A percentile compares a stretch with the other conserved stretches of the same genome.
phyloP scores from a whole-genome alignment of 768 basidiomycete genomes.

The Serendipita sp. region DNA sequence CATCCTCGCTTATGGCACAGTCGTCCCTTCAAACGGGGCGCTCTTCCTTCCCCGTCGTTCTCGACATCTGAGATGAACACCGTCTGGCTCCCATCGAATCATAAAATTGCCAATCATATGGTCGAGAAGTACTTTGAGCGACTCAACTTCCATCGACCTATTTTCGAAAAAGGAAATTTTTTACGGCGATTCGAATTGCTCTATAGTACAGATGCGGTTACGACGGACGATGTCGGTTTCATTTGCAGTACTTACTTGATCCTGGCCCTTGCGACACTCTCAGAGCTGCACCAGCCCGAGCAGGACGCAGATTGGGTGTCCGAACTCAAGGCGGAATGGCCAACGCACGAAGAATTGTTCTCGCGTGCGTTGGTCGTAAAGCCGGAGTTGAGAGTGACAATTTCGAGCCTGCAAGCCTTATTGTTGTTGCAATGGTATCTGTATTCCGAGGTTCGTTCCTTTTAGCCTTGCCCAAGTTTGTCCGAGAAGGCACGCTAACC shows the following conservation, averaged over 20 bases:
- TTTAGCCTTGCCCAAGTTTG: neutral
- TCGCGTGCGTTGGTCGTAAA: slow-evolving; percentile 62
- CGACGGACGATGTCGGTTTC: slow-evolving; percentile 58
- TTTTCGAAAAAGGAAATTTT: slow-evolving; percentile 54
- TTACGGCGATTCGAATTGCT: slow-evolving; percentile 44
- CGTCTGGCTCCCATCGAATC: slow-evolving; percentile 65
- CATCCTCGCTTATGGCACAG: slow-evolving; percentile 3
- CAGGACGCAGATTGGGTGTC: neutral
- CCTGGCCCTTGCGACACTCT: slow-evolving; percentile 65
- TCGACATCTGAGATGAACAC: slow-evolving; percentile 5
- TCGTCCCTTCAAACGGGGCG: slow-evolving; percentile 2
- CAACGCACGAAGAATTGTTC: slow-evolving; percentile 72
- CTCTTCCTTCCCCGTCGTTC: slow-evolving; percentile 7
- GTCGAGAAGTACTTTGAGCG: slow-evolving; percentile 57
- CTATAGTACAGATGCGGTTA: slow-evolving; percentile 37
- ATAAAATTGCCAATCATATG: slow-evolving; percentile 43
- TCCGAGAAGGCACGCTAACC: neutral
- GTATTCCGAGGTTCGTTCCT: slow-evolving; percentile 55
- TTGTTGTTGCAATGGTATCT: slow-evolving; percentile 80
- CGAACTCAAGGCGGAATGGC: slow-evolving; percentile 33
- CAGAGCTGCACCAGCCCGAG: slow-evolving; percentile 55
- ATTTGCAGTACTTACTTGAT: slow-evolving; percentile 64
- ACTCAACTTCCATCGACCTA: slow-evolving; percentile 68
- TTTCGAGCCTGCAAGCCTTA: slow-evolving; percentile 68
- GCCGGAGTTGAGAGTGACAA: slow-evolving; percentile 67